Percentiles rank a stretch among this genome's conserved stretches.
phyloP scores from a whole-genome alignment of 2,329 filamentous ascomycete genomes.

The Claviceps sp. region DNA sequence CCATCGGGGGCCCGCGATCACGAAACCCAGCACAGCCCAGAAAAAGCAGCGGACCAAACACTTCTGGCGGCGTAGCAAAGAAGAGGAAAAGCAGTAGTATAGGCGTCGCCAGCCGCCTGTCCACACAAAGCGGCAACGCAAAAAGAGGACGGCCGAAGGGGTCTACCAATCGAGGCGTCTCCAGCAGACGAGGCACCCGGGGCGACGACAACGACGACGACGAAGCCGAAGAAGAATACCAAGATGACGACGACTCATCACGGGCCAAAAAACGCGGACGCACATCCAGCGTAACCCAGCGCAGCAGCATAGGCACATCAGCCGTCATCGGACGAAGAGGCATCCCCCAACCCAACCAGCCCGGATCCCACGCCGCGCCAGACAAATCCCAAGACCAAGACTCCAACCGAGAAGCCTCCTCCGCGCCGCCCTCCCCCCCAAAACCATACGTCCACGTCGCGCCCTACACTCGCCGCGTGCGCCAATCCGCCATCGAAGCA shows the following conservation, averaged over 20 bases:
- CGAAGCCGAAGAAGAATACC: slow-evolving; percentile 4
- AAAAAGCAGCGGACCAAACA: background rate
- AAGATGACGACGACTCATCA: background rate
- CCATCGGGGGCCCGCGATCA: background rate
- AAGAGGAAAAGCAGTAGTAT: background rate
- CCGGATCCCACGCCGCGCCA: background rate
- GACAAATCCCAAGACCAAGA: background rate
- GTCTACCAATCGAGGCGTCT: background rate
- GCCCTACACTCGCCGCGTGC: slow-evolving; percentile 37
- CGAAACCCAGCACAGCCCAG: background rate
- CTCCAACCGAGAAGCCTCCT: slow-evolving; percentile 3
- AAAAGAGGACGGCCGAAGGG: background rate
- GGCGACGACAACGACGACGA: slow-evolving; percentile 12
- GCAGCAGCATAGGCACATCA: background rate
- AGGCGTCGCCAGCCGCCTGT: slow-evolving; percentile 12
- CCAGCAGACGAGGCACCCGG: background rate
- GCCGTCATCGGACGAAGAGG: slow-evolving; percentile 6
- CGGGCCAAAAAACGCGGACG: background rate
- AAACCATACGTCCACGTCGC: slow-evolving; percentile 37
- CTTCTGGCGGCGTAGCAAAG: background rate
- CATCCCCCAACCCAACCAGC: slow-evolving; percentile 5
- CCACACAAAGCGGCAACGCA: slow-evolving; percentile 8
- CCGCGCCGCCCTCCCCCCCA: slow-evolving; percentile 14
- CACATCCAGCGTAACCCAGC: background rate
- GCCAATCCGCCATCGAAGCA: slow-evolving; percentile 50